These are phyloP conservation scores for Arabidopsis thaliana DNA, from an alignment of 345 rosid genomes.

Conservation along the genomic window DNA sequence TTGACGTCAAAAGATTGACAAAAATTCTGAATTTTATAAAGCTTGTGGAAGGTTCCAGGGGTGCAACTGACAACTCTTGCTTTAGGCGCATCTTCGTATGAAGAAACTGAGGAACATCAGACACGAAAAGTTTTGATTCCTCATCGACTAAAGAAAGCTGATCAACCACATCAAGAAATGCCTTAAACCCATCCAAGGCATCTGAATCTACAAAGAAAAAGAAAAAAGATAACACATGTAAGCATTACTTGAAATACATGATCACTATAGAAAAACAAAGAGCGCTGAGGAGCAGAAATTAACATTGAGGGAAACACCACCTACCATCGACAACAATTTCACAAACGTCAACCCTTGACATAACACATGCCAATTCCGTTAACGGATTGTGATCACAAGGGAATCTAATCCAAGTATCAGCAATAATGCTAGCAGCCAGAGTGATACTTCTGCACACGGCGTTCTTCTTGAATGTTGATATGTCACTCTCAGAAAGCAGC, in stretches of 20 bases:
- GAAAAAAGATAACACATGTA: conserved; percentile 26
- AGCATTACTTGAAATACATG: conserved; percentile 15
- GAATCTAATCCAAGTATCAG: conserved; percentile 81
- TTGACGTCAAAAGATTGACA: conserved; percentile 59
- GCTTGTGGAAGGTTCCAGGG: conserved; percentile 44
- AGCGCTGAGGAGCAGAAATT: conserved; percentile 9
- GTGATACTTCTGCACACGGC: conserved; percentile 44
- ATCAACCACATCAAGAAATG: conserved; percentile 60
- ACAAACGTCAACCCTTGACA: conserved; percentile 65
- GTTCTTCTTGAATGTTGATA: conserved; percentile 44
- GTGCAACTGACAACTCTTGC: conserved; percentile 47
- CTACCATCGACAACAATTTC: conserved; percentile 75
- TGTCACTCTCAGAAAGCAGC: conserved; percentile 53
- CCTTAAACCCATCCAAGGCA: conserved; percentile 60
- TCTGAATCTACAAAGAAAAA: conserved; percentile 56
- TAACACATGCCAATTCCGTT: conserved; percentile 56
- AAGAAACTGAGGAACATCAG: conserved; percentile 64
- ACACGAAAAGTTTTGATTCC: conserved; percentile 59
- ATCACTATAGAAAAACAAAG: conserved; percentile 22
- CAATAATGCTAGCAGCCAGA: conserved; percentile 61
- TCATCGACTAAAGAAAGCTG: conserved; percentile 61
- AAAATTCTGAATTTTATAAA: conserved; percentile 53
- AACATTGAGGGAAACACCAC: conserved; percentile 31
- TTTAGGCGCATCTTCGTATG: conserved; percentile 52
- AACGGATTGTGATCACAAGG: conserved; percentile 56